Percentiles rank a stretch among this genome's conserved stretches.
These are phyloP conservation scores for Aquanectria penicillioides DNA, from an alignment of 2,329 filamentous ascomycete species.

Conservation along the genomic window DNA sequence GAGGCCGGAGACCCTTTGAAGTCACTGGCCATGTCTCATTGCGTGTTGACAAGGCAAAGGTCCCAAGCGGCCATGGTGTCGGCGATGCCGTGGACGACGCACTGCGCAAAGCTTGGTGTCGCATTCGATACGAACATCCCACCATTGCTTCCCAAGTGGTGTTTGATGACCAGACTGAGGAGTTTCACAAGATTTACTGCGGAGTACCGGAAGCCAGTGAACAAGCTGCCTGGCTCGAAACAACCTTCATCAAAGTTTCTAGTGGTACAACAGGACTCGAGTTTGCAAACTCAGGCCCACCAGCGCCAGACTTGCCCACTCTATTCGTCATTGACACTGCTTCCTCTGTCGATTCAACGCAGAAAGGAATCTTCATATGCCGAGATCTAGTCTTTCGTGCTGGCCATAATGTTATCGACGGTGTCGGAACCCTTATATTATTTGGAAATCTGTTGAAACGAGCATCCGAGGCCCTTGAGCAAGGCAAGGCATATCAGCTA, in stretches of 20 bases:
- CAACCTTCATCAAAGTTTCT: background rate
- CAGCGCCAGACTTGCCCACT: background rate
- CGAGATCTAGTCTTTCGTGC: conserved; percentile 50
- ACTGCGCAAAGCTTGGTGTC: background rate
- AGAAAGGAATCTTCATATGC: background rate
- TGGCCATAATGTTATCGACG: conserved; percentile 52
- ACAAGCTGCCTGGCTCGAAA: background rate
- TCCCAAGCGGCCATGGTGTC: background rate
- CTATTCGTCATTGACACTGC: background rate
- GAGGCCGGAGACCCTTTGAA: background rate
- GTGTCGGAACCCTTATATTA: conserved; percentile 50
- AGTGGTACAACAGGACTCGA: background rate
- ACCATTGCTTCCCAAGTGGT: background rate
- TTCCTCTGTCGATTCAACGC: too few relatives aligned
- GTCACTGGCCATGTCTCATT: background rate
- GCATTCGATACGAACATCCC: background rate
- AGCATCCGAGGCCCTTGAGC: conserved; percentile 36
- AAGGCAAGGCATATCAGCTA: conserved; percentile 9
- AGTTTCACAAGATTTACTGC: background rate
- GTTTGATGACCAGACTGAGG: background rate
- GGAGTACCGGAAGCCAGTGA: too few relatives aligned
- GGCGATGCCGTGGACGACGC: background rate
- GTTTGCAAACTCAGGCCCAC: conserved; percentile 6
- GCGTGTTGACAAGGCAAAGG: background rate
- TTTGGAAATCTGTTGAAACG: conserved; percentile 44